phyloP scores from a whole-genome alignment of 176 grass and related monocot genomes.

The Carex pumila region DNA sequence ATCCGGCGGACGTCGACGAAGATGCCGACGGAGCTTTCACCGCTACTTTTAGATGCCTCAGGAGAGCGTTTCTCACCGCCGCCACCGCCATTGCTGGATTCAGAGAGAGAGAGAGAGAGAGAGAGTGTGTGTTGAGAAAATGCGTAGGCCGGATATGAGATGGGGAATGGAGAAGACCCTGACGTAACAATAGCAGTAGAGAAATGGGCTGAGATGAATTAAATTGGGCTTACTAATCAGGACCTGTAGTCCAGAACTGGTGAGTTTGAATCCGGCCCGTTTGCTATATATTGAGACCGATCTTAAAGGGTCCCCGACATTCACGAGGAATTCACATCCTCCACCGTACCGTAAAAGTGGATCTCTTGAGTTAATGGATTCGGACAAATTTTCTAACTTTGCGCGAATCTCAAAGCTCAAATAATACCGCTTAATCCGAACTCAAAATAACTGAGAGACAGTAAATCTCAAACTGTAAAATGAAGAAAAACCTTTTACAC shows the following conservation, averaged over 20 bases:
- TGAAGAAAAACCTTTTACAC: too few relatives aligned
- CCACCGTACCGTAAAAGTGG: too few relatives aligned
- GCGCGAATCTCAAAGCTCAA: too few relatives aligned
- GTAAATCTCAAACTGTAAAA: too few relatives aligned
- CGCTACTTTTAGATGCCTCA: conserved; percentile 51
- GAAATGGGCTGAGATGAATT: neutral
- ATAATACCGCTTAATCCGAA: too few relatives aligned
- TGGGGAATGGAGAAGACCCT: neutral
- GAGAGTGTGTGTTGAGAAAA: neutral
- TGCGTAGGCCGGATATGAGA: neutral
- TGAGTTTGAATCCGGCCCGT: too few relatives aligned
- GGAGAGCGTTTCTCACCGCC: conserved; percentile 52
- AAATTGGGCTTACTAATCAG: neutral
- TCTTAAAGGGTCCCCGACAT: too few relatives aligned
- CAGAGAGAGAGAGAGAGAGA: neutral
- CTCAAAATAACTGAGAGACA: too few relatives aligned
- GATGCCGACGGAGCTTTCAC: conserved; percentile 6
- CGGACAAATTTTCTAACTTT: too few relatives aligned
- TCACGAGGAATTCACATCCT: too few relatives aligned
- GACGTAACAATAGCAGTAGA: neutral
- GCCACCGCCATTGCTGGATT: conserved; percentile 49
- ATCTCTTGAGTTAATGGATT: too few relatives aligned
- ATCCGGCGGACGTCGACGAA: neutral
- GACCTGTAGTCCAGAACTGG: neutral
- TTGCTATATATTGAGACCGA: too few relatives aligned